Conservation (phyloP, 495 filamentous ascomycete genomes). For the Terfezia claveryi region DNA sequence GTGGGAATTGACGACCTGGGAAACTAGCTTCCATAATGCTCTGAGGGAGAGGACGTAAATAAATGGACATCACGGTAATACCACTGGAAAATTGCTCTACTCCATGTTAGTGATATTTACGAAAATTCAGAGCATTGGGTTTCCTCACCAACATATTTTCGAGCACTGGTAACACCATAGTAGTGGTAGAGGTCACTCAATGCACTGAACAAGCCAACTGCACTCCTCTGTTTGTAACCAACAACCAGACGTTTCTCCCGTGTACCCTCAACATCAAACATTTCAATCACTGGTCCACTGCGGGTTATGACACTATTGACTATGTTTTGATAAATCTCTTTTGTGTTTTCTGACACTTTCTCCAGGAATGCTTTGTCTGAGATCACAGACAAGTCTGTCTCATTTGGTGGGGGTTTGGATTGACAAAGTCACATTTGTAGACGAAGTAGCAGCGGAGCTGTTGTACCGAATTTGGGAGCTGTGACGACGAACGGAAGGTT, state of each 20-base stretch:
- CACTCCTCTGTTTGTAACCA: slow-evolving; percentile 80
- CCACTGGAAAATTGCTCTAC: slow-evolving; percentile 92
- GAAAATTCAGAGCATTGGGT: background rate
- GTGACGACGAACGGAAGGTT: slow-evolving; percentile 81
- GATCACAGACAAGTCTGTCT: slow-evolving; percentile 77
- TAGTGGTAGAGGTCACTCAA: slow-evolving; percentile 95
- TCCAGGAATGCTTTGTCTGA: slow-evolving; percentile 85
- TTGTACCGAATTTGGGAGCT: slow-evolving; percentile 31
- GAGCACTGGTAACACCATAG: slow-evolving; percentile 85
- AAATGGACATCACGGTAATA: slow-evolving; percentile 86
- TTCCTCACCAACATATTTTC: slow-evolving; percentile 54
- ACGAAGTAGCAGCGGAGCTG: slow-evolving; percentile 95
- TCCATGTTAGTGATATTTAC: background rate
- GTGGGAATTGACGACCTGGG: slow-evolving; percentile 31
- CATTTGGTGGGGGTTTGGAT: slow-evolving; percentile 46
- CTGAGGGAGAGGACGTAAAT: slow-evolving; percentile 48
- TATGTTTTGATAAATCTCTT: slow-evolving; percentile 79
- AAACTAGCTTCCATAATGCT: slow-evolving; percentile 26
- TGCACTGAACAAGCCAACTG: slow-evolving; percentile 83
- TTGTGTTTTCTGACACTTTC: slow-evolving; percentile 90
- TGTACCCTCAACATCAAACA: slow-evolving; percentile 81
- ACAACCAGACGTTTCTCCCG: slow-evolving; percentile 83
- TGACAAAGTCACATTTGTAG: slow-evolving; percentile 79
- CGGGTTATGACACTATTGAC: slow-evolving; percentile 62
- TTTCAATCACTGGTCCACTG: slow-evolving; percentile 87